phyloP scores from a whole-genome alignment of 257 asterid species.

The Fraxinus excelsior region DNA sequence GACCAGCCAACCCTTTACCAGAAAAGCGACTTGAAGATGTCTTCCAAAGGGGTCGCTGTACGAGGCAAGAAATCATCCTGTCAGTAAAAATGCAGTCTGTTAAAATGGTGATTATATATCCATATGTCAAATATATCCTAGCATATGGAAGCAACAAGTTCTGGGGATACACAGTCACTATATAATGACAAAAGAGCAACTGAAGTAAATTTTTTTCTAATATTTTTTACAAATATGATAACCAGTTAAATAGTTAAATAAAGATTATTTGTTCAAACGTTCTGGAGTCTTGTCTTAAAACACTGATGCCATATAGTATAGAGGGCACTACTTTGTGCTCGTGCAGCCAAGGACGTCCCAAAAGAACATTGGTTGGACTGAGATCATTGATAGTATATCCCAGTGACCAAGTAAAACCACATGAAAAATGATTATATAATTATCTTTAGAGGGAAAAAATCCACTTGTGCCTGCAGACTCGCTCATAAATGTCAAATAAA shows the following conservation, averaged over 20 bases:
- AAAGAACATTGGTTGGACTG: no score
- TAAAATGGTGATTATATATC: background rate
- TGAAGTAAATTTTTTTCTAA: background rate
- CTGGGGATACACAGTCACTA: background rate
- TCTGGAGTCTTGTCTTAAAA: no score
- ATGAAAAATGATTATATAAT: background rate
- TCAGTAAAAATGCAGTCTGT: slow-evolving; percentile 20
- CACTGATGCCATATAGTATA: no score
- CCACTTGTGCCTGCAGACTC: background rate
- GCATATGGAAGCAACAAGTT: slow-evolving; percentile 2
- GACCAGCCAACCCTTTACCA: slow-evolving; percentile 46
- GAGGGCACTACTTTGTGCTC: no score
- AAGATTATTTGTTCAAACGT: background rate
- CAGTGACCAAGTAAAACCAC: background rate
- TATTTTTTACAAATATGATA: background rate
- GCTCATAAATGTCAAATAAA: background rate
- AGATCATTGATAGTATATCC: no score
- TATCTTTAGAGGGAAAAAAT: background rate
- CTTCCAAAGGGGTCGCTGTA: slow-evolving; percentile 93
- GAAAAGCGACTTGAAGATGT: slow-evolving; percentile 82
- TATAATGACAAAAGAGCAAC: background rate
- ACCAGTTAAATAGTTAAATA: background rate
- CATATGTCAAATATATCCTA: background rate
- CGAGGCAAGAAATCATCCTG: slow-evolving; percentile 97
- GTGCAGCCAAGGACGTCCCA: no score